Conservation (phyloP, 495 filamentous ascomycete genomes). For the Aspergillus nidulans region DNA sequence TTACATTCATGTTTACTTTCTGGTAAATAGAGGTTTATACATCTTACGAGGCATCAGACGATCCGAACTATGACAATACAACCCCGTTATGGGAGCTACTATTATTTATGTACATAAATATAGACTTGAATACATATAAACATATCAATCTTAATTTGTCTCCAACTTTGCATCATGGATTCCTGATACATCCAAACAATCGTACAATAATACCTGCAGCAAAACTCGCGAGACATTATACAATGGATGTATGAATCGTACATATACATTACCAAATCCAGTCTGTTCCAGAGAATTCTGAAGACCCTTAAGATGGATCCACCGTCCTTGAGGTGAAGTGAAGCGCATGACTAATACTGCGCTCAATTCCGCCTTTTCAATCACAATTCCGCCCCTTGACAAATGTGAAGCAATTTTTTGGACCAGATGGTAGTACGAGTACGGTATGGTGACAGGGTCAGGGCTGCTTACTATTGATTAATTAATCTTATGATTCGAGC, state of each 20-base stretch:
- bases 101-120: neutral
- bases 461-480: neutral
- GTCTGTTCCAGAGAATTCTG: too few species aligned
- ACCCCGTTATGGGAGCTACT: neutral
- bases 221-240: too few species aligned
- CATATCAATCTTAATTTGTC: too few species aligned
- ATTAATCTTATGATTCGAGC: neutral
- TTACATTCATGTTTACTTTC: neutral
- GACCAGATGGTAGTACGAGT: neutral
- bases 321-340: too few species aligned
- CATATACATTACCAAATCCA: too few species aligned
- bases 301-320: too few species aligned
- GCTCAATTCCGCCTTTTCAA: neutral
- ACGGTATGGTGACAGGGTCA: neutral
- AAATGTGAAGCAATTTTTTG: constrained; percentile 2
- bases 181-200: too few species aligned
- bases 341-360: neutral
- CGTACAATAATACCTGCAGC: too few species aligned
- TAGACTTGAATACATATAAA: too few species aligned
- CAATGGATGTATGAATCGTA: too few species aligned
- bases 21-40: constrained; percentile 8
- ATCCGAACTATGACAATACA: neutral
- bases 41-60: constrained; percentile 8
- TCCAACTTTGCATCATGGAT: too few species aligned
- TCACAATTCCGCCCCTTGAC: neutral